These are phyloP conservation scores for Begonia masoniana DNA, from an alignment of 306 rosid genomes.

Conservation along the genomic window DNA sequence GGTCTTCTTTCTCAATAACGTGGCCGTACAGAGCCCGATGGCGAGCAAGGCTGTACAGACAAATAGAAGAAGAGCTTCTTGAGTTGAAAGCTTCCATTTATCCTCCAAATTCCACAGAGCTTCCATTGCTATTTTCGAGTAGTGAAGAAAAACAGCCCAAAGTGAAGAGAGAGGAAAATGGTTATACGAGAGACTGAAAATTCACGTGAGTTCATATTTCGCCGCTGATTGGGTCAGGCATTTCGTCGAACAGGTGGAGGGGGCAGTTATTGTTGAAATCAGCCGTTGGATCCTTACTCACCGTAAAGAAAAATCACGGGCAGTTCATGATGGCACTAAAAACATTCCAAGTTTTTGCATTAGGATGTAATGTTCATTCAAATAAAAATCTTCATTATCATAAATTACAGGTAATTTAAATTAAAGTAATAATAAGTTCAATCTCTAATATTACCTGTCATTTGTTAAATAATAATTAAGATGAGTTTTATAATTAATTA, in stretches of 20 bases:
- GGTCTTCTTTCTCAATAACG: slow-evolving; percentile 11
- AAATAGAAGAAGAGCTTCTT: slow-evolving; percentile 26
- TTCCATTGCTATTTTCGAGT: slow-evolving; percentile 17
- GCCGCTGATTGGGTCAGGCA: not conserved
- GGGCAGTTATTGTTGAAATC: too few species aligned
- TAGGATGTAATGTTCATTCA: too few species aligned
- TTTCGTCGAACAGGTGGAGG: not conserved
- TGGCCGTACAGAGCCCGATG: slow-evolving; percentile 14
- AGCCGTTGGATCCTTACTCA: not conserved
- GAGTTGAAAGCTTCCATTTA: slow-evolving; percentile 32
- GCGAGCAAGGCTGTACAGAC: slow-evolving; percentile 12
- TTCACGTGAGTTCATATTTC: not conserved
- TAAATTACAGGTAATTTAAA: too few species aligned
- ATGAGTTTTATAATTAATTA: too few species aligned
- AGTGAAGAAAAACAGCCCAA: not conserved
- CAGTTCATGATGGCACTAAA: not conserved
- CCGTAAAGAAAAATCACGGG: not conserved
- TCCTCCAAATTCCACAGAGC: slow-evolving; percentile 42
- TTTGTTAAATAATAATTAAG: too few species aligned
- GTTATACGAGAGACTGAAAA: not conserved
- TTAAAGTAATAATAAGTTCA: too few species aligned
- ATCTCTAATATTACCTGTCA: too few species aligned
- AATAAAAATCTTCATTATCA: too few species aligned
- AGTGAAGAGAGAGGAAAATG: not conserved
- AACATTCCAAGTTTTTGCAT: too few species aligned